Base-by-base conservation (phyloP, 352 stramenopile genomes). In the Globisporangium radiosum region DNA sequence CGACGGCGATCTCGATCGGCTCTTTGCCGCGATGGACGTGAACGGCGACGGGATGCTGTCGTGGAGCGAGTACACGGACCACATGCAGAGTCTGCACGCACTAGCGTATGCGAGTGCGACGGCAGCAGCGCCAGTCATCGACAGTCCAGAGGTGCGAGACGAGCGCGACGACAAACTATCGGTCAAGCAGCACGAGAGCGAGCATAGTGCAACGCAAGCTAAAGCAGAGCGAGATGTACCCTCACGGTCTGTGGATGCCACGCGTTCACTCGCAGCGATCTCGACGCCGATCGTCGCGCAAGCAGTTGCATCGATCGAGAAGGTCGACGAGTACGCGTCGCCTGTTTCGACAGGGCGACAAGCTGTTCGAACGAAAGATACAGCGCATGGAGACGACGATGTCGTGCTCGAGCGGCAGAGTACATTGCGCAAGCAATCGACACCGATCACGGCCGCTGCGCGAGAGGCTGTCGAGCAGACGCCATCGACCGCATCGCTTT, bases 1-100 rank as follows among this genome's bases (percentile, higher is more conserved):
- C 0, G 62, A 68, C 3, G 75, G 75, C 4, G 71, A 79, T 57
- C 47, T 85, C 3, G 71, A 85, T 51, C 52, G n/a, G 13, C 54
- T 85, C 1, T 85, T 85, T 42, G 60, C 43, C 0, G 55, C 67
- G 4, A 85, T 85, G 75, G 75, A 85, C 49, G 57, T 73, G 1
- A 85, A 82, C 52, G 72, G 72, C 3, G 75, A 85, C 43, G 72
- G 62, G 3, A 60, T 70, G 54, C 70, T 85, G 6, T 82, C 75
- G n/a, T 85, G 75, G 75, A 63, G 72, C 33, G 75, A 82, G 47
- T 85, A 85, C 45, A 64, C 64, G 9, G 61, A 72, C 19, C 66
- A 76, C 50, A 81, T 85, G 70, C 75, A 85, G 25, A 78, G 65
- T 14, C 56, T 85, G 17, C 68, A 81, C 37, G 62, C 65, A 0